These are phyloP conservation scores for Paecilomyces sp. DNA, from an alignment of 2,329 filamentous ascomycete genomes.

Conservation along the genomic window DNA sequence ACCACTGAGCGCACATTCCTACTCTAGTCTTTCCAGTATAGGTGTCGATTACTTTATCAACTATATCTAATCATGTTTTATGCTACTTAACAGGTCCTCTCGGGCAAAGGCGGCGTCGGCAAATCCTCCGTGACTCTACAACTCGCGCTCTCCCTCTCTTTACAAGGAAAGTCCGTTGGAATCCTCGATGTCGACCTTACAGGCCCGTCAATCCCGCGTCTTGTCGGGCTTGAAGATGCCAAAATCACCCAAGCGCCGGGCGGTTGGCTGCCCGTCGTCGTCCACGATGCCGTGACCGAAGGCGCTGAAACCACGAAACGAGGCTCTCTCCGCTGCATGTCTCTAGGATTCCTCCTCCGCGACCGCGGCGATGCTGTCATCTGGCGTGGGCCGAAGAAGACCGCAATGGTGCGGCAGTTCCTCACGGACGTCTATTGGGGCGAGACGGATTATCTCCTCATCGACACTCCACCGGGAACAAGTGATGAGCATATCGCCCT, in stretches of 20 bases:
- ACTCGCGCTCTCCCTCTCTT: constrained; percentile 79
- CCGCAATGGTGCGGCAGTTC: constrained; percentile 97
- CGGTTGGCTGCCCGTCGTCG: constrained; percentile 84
- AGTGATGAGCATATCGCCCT: constrained; percentile 96
- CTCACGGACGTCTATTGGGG: constrained; percentile 84
- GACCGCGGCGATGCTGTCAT: constrained; percentile 85
- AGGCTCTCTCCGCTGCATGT: constrained; percentile 64
- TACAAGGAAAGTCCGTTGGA: constrained; percentile 81
- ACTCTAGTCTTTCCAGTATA: background rate
- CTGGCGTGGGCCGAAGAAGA: constrained; percentile 97
- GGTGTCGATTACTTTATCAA: background rate
- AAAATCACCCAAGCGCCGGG: constrained; percentile 88
- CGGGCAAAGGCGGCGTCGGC: constrained; percentile 94
- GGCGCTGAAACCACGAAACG: constrained; percentile 13
- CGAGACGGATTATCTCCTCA: constrained; percentile 80
- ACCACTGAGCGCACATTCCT: no score
- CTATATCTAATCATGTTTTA: constrained; percentile 4
- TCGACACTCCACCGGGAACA: constrained; percentile 94
- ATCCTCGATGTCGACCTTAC: constrained; percentile 96
- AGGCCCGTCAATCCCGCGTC: constrained; percentile 89
- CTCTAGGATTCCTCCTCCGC: constrained; percentile 80
- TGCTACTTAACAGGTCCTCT: constrained; percentile 55
- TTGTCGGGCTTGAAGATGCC: constrained; percentile 80
- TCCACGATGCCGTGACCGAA: constrained; percentile 54
- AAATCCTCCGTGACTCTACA: constrained; percentile 98